Evolutionary conservation across 129 eudicot species (phyloP), one percentile per base, ranked within the genome.

Genomic region (Lonicera japonica): DNA sequence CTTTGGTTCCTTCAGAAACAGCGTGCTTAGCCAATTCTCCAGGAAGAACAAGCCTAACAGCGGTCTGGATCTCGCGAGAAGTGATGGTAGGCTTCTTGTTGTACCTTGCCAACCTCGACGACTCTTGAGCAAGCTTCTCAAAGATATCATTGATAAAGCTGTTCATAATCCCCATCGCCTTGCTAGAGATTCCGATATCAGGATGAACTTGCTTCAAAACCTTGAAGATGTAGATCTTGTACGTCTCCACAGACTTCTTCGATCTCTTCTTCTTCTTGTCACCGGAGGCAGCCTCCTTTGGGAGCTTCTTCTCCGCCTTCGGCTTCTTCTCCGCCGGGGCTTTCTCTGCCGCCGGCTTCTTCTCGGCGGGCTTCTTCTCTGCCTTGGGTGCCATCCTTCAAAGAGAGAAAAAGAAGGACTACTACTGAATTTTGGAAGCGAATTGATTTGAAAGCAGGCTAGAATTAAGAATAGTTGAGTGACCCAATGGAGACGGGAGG

Each of bases 381-480:
- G 75, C 83, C 73, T 83, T 83, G 21, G 90, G 83, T 50, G 86
- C 86, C 90, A 83, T 79, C 56, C 19, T 52, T 7, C 19, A 25
- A 23, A 21, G 65, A 60, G 34, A 5, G 4, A 8, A 38, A 5
- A 0, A 21, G 13, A 18, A 1, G 9, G 11, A 1, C 11, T 3
- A 29, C 36, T 21, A 16, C 51, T 43, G 15, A 58, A 53, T 43
- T 19, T 18, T 38, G n/a, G n/a, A 43, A 14, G 16, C 14, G 8
- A 43, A 43, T 43, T 43, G 50, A 43, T 43, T 3, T 10, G 50
- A 25, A 46, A 16, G 57, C 51, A 13, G 0, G 13, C 1, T 10
- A 48, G 17, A 21, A 14, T 2, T 21, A 25, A 5, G 60, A 8
- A 34, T 16, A 14, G 10, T 29, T 29, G 6, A 29, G 36, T 14